Evolutionary conservation across 495 filamentous ascomycete genomes (phyloP), one percentile per base, ranked within the genome.

Genomic region (Geoglossum glabrum): DNA sequence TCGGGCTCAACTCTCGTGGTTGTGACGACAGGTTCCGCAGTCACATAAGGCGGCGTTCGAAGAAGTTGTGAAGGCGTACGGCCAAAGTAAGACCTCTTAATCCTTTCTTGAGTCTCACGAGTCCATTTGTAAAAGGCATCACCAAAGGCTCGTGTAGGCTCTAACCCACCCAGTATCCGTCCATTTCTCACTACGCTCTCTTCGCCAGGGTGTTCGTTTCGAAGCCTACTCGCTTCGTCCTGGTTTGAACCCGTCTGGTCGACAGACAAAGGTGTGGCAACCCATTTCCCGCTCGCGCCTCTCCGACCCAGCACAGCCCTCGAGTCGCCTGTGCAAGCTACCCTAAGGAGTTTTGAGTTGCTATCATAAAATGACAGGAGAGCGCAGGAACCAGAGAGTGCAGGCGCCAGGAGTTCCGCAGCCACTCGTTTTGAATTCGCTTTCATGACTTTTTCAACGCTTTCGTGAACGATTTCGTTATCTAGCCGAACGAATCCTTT

Each of bases 81-180:
- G 36, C 84, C 90, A 64, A 96, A 96, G 72, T 90, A 99, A 17
- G 82, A 79, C 33, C 71, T 73, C 68, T 86, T 87, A 61, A 99
- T 78, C 61, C 81, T 80, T 8, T 87, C 79, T 61, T 90, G 84
- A 8, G 84, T 79, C 57, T 95, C 88, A 36, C 76, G 74, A 47
- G 75, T 84, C 93, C 93, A 99, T 69, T 99, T 99, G 74, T 97
- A 99, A 63, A 80, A 79, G 0, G 93, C 88, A 67, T 99, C 93
- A 33, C 93, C 93, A 63, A 99, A 99, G 0, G 93, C 90, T 50
- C 93, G 80, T 51, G 82, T 86, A 0, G 93, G 93, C 67, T 97
- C 92, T 19, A 99, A 73, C 36, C 87, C 84, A 15, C 92, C 92
- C 0, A 99, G 78, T 19, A 99, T 85, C 47, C 93, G 83, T 0